phyloP scores from a whole-genome alignment of 805 yeast genomes.

The Candida vaughaniae region DNA sequence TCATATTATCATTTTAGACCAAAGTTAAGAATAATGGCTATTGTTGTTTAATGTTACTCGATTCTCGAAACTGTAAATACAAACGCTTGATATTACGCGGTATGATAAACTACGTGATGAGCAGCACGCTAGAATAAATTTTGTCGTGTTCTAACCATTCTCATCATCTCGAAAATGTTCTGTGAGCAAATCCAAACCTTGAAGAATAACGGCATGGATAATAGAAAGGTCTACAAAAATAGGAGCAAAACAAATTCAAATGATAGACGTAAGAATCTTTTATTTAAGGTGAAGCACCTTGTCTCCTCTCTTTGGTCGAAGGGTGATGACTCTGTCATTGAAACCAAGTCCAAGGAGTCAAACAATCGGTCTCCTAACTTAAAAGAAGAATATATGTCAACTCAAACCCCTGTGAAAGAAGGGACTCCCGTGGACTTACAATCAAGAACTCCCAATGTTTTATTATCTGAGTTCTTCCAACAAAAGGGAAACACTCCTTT shows the following conservation, averaged over 20 bases:
- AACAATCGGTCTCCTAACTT: not conserved
- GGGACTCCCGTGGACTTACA: too few relatives aligned
- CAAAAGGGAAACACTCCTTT: slow-evolving; percentile 74
- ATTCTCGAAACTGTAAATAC: too few relatives aligned
- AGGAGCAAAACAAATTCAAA: slow-evolving; percentile 1
- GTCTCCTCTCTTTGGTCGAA: slow-evolving; percentile 5
- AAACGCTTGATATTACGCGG: too few relatives aligned
- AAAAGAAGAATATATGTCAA: too few relatives aligned
- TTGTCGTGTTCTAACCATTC: too few relatives aligned
- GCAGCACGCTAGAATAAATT: too few relatives aligned
- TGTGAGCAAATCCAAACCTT: too few relatives aligned
- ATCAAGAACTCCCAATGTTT: slow-evolving; percentile 47
- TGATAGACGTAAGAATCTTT: not conserved
- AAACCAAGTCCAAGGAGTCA: not conserved
- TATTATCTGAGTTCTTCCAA: slow-evolving; percentile 67
- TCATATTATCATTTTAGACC: slow-evolving; percentile 1
- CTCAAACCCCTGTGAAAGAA: too few relatives aligned
- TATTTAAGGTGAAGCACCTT: slow-evolving; percentile 1
- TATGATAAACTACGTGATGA: too few relatives aligned
- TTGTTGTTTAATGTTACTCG: too few relatives aligned
- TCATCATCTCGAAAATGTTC: too few relatives aligned
- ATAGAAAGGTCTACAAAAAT: slow-evolving; percentile 15
- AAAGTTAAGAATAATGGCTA: too few relatives aligned
- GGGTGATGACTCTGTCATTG: not conserved
- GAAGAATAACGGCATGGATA: slow-evolving; percentile 15